phyloP scores from a whole-genome alignment of 352 stramenopile species.

The Heterotrichella gracilis region DNA sequence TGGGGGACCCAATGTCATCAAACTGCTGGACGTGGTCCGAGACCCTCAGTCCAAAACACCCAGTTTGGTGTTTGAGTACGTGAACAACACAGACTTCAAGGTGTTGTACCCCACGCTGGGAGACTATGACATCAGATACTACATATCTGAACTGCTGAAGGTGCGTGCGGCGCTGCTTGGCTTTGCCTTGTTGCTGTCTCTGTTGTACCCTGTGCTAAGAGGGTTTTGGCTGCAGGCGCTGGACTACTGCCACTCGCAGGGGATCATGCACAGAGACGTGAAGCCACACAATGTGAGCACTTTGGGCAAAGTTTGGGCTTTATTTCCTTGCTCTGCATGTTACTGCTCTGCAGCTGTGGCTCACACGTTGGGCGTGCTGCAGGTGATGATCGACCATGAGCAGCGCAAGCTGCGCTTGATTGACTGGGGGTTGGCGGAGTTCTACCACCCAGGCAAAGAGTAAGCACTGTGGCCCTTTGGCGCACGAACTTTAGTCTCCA shows the following conservation, averaged over 20 bases:
- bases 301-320: conserved; percentile 14
- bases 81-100: conserved; percentile 99
- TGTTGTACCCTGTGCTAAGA: conserved; percentile 21
- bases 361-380: too few species aligned
- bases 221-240: conserved; percentile 71
- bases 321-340: neutral
- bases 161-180: neutral
- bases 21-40: conserved; percentile 83
- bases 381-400: conserved; percentile 92
- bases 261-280: conserved; percentile 97
- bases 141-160: conserved; percentile 58
- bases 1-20: conserved; percentile 86
- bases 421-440: conserved; percentile 95
- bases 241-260: conserved; percentile 96
- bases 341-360: neutral
- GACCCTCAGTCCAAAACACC: conserved; percentile 92
- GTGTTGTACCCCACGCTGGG: conserved; percentile 86
- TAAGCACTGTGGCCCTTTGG: too few species aligned
- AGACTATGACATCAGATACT: conserved; percentile 94
- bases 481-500: too few species aligned
- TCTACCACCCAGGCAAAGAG: conserved; percentile 58
- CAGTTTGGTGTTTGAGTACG: conserved; percentile 81
- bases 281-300: conserved; percentile 98
- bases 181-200: neutral
- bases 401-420: conserved; percentile 83